Evolutionary conservation across 805 yeast species (phyloP), one percentile per base, ranked within the genome.

Genomic region (Saturnispora sanitii): DNA sequence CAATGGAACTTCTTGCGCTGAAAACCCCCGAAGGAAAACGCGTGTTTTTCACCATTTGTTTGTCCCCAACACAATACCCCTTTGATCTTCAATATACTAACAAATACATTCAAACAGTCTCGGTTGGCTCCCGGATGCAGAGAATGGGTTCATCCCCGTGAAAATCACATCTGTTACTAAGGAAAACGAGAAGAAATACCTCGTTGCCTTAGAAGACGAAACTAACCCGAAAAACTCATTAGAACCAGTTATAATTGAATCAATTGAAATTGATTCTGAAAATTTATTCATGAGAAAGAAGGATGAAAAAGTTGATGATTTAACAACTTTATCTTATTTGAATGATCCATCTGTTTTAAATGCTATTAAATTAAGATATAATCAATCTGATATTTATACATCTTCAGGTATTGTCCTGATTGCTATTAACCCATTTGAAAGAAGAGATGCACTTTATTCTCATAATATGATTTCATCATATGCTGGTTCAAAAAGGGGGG

Each of bases 301-400:
- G 38, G 69, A 86, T 48, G 98, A 90, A 61, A 82, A 95, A 3
- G 86, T 94, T 16, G 96, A 90, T 58, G 98, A 92, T 64, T 72
- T 90, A 54, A 92, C 97, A 2, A 80, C 87, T 40, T 70, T 90
- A 42, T 87, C 96, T 1, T 88, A 90, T 57, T 67, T 92, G 52
- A 90, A 90, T 60, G 98, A 90, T 60, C 97, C 98, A 1, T 94
- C 96, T 1, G 96, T 90, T 37, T 71, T 90, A 50, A 94, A 88
- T 55, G 96, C 97, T 16, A 90, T 92, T 58, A 81, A 77, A 54
- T 75, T 83, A 47, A 76, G 98, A 50, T 90, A 92, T 57, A 71
- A 87, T 28, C 96, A 86, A 58, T 73, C 90, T 52, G 84, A 81
- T 58, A 90, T 90, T 45, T 90, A 90, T 62, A 92, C 98, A 2